phyloP scores from a whole-genome alignment of 257 asterid species.

The Gynochthodes officinalis region DNA sequence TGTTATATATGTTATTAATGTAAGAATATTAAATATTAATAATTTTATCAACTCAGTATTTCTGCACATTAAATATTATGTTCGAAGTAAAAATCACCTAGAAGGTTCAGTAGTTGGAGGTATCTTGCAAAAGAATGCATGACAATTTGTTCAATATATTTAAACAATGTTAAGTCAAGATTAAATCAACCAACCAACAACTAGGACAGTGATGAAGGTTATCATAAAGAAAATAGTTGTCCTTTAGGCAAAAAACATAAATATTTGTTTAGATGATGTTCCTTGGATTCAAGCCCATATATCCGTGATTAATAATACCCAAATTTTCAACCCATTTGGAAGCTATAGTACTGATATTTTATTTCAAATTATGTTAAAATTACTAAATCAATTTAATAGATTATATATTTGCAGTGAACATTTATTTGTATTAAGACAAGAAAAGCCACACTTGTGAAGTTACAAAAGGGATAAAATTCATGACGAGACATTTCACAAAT shows the following conservation, averaged over 20 bases:
- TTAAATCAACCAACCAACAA: neutral
- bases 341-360: neutral
- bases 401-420: neutral
- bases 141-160: constrained; percentile 17
- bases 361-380: too few species aligned
- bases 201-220: neutral
- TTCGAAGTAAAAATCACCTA: neutral
- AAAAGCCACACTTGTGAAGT: neutral
- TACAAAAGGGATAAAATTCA: neutral
- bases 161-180: constrained; percentile 13
- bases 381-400: neutral
- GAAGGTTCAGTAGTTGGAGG: too few species aligned
- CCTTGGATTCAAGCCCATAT: constrained; percentile 8
- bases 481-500: neutral
- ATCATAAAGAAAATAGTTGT: neutral
- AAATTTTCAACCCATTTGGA: neutral
- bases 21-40: neutral
- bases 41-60: neutral
- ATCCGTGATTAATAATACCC: neutral
- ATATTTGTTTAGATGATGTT: neutral
- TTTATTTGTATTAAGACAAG: neutral
- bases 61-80: constrained; percentile 15
- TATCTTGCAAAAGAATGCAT: constrained; percentile 22
- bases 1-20: neutral
- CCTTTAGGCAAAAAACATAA: neutral